Evolutionary conservation across 257 asterid species (phyloP), one percentile per base, ranked within the genome.

Genomic region (Solanum chiquidenum): DNA sequence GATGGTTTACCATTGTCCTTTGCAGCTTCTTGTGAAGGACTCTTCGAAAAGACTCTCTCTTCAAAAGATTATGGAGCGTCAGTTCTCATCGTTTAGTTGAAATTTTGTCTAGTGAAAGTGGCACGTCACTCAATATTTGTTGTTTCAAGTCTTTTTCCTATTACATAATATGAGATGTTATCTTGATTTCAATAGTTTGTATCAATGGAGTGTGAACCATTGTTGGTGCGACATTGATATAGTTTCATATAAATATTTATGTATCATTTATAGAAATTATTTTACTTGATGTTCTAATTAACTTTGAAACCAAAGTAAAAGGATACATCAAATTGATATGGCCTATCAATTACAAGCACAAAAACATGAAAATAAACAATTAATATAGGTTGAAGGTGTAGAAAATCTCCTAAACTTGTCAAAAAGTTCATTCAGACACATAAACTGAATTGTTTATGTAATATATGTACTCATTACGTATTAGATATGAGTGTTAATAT

Each of bases 11-110:
- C 68, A 49, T 91, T 87, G 23, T 25, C 77, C 90, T 68, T 83
- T 68, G 92, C 93, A 95, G 98, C 98, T 95, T 94, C 98, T 97
- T 80, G 98, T 95, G 52, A 95, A 95, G 92, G 98, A 97, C 88
- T 93, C 99, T 5, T 89, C 96, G 2, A 95, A 94, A 89, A 90
- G 98, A 91, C 95, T 95, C n/a, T 91, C 98, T 31, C 96, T 97
- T 76, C 88, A 91, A 80, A 94, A 94, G 94, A 95, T 97, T 87
- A 71, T 97, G 98, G 99, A 92, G 11, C 4, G 2, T 40, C 79
- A 72, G 16, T 33, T 72, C 37, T 3, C 44, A 72, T 18, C 16
- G 35, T 14, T 40, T 76, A 76, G 83, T 40, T 73, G 21, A 74
- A 21, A 20, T 46, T 2, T 12, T 12, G 52, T 37, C 31, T 21